Conservation (phyloP, 2,329 filamentous ascomycete genomes). For the Penicillium occitanis region DNA sequence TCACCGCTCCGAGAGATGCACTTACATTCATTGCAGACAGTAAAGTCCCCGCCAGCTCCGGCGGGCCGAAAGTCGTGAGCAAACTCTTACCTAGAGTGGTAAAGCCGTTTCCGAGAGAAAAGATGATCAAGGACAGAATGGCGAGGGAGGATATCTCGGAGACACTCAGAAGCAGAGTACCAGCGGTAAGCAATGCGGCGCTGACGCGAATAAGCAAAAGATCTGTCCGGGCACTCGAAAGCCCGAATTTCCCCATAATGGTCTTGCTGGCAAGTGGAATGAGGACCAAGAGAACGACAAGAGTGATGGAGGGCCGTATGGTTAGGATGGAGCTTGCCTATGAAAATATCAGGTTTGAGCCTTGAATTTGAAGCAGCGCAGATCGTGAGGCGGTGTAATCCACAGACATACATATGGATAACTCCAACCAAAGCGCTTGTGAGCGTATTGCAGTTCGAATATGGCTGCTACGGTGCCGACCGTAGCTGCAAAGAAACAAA, state of each 20-base stretch:
- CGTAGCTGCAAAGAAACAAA: constrained; percentile 17
- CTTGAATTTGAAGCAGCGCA: constrained; percentile 13
- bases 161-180: constrained; percentile 17
- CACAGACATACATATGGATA: constrained; percentile 8
- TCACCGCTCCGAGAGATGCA: constrained; percentile 17
- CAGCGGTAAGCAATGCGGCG: constrained; percentile 14
- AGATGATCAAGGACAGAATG: constrained; percentile 17
- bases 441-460: constrained; percentile 15
- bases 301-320: constrained; percentile 16
- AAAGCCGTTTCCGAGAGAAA: constrained; percentile 16
- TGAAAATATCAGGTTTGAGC: constrained; percentile 3
- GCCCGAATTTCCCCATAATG: constrained; percentile 3
- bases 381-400: background rate
- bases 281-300: constrained; percentile 13
- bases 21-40: constrained; percentile 19
- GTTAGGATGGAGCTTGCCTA: constrained; percentile 15
- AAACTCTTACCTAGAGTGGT: constrained; percentile 17
- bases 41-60: constrained; percentile 15
- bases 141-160: constrained; percentile 16
- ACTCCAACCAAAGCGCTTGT: constrained; percentile 18
- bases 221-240: constrained; percentile 13
- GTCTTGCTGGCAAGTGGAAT: constrained; percentile 16
- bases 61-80: constrained; percentile 16
- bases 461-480: constrained; percentile 11
- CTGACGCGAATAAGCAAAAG: constrained; percentile 14